Conservation (phyloP, 2,329 filamentous ascomycete genomes). For the Annulohypoxylon truncatum region DNA sequence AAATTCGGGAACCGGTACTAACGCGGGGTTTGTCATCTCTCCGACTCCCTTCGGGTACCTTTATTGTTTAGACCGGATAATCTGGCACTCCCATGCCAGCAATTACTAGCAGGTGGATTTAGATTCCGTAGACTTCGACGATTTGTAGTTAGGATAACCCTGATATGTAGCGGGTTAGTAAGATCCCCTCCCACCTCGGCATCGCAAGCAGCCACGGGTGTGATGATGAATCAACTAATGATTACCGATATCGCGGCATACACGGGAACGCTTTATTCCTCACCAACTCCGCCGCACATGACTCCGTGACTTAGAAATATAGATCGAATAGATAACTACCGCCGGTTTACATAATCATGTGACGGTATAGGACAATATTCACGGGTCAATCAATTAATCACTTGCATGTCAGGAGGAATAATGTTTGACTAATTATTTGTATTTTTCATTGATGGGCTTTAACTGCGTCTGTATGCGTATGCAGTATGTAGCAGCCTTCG, state of each 20-base stretch:
- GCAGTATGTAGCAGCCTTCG: conserved; percentile 28
- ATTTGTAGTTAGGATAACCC: conserved; percentile 7
- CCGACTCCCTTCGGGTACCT: conserved; percentile 13
- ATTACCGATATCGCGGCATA: conserved; percentile 35
- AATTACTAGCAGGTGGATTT: background rate
- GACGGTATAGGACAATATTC: conserved; percentile 6
- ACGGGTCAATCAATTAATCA: conserved; percentile 19
- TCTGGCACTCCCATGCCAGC: too few species aligned
- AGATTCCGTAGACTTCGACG: conserved; percentile 25
- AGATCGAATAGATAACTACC: conserved; percentile 18
- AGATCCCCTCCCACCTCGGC: conserved; percentile 32
- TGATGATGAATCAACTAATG: conserved; percentile 30
- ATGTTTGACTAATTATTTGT: conserved; percentile 34
- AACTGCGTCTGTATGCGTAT: conserved; percentile 11
- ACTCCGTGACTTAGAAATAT: conserved; percentile 20
- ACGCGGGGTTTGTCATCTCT: conserved; percentile 32
- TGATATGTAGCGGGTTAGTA: conserved; percentile 17
- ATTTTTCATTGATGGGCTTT: conserved; percentile 27
- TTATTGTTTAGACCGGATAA: too few species aligned
- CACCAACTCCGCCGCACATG: conserved; percentile 27
- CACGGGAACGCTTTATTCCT: conserved; percentile 27
- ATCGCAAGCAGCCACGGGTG: conserved; percentile 14
- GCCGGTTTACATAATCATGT: conserved; percentile 24
- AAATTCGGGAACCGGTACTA: conserved; percentile 30
- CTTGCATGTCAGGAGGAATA: conserved; percentile 9